Base-by-base conservation (phyloP, 805 yeast species). In the Candida patagonica region DNA sequence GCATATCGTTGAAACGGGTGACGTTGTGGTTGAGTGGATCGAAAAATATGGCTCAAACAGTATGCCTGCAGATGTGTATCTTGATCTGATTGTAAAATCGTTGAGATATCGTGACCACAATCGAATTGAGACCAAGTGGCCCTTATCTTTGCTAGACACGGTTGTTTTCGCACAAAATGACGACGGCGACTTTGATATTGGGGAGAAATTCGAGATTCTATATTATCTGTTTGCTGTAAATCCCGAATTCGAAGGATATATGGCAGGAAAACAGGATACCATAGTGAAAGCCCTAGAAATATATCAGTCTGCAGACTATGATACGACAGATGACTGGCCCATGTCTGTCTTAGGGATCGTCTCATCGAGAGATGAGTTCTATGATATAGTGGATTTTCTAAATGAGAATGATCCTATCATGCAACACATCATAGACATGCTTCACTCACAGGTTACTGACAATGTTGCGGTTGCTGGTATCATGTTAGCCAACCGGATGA, bases 401-500 rank as follows among this genome's bases (percentile, higher is more conserved):
- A 15, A 26, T 4, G 13, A 13, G 10, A 26, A 33, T 6, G 27
- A 37, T n/a, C 22, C 25, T 6, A 8, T 16, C 10, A 8, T 29
- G 19, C 15, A 8, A 12, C 30, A 9, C 5, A 4, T 16, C 3
- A 12, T 6, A 8, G 16, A n/a, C 5, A 22, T 32, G 24, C 3
- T 22, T 5, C 15, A 12, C 4, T 20, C 24, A 5, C 7, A 12
- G n/a, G 5, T 19, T 3, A 16, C 19, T 16, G 3, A 3, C n/a
- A 20, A 35, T 20, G 26, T 33, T 5, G 30, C 37, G 20, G 35
- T 37, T 26, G 27, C 30, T 26, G 37, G 37, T 3, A 20, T 38
- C 21, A 37, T 48, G 7, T 22, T 48, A 5, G 49, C 44, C 5
- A 48, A 48, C 26, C 30, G 44, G 29, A 40, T 41, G 2, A 20